Conservation (phyloP, 371 early-diverging fungal species). For the Apophysomyces elegans region DNA sequence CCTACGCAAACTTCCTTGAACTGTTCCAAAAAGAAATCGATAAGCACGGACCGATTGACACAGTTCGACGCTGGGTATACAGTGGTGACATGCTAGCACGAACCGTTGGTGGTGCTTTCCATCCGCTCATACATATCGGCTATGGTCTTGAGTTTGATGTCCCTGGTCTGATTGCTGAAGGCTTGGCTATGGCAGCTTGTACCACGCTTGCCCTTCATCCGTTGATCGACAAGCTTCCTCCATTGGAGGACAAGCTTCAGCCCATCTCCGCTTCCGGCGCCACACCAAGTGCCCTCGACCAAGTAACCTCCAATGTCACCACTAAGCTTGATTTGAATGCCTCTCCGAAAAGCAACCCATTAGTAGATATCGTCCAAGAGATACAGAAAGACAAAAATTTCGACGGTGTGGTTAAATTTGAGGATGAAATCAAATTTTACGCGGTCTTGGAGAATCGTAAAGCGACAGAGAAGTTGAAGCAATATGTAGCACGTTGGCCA, state of each 20-base stretch:
- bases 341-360: constrained; percentile 20
- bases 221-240: constrained; percentile 22
- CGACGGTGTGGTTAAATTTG: constrained; percentile 28
- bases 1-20: constrained; percentile 48
- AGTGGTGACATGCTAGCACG: constrained; percentile 46
- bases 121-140: constrained; percentile 70
- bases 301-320: constrained; percentile 11
- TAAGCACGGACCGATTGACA: constrained; percentile 44
- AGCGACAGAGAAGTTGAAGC: constrained; percentile 31
- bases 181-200: constrained; percentile 57
- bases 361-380: constrained; percentile 30
- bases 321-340: constrained; percentile 16
- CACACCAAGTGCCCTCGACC: constrained; percentile 16
- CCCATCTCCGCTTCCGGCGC: constrained; percentile 7
- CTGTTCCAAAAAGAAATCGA: constrained; percentile 58
- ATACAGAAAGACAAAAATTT: constrained; percentile 40
- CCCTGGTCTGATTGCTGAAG: constrained; percentile 57
- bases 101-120: constrained; percentile 55
- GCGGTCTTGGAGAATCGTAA: constrained; percentile 28
- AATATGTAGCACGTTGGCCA: constrained; percentile 37
- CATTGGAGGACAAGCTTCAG: not conserved
- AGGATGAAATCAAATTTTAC: constrained; percentile 22
- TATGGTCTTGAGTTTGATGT: constrained; percentile 69
- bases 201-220: constrained; percentile 28
- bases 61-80: constrained; percentile 52